Conservation (phyloP, 2,329 filamentous ascomycete species). For the Botrytis fabae region DNA sequence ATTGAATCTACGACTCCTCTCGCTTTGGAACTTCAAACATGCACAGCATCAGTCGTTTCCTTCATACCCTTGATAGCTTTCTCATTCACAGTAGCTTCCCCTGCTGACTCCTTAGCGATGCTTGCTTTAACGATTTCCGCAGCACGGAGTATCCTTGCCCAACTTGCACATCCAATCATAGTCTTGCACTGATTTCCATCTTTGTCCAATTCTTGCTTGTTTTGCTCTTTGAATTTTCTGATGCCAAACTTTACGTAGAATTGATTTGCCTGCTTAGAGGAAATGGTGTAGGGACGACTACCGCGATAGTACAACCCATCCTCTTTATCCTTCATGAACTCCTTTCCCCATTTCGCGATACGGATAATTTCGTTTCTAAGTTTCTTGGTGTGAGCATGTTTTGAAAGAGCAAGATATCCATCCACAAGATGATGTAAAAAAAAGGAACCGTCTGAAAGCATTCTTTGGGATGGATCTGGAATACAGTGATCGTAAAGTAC, state of each 20-base stretch:
- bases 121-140: slow-evolving; percentile 19
- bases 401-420: slow-evolving; percentile 27
- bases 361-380: slow-evolving; percentile 24
- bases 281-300: slow-evolving; percentile 29
- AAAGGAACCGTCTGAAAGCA: slow-evolving; percentile 32
- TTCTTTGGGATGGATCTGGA: slow-evolving; percentile 18
- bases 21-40: neutral
- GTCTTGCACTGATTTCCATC: slow-evolving; percentile 32
- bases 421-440: slow-evolving; percentile 33
- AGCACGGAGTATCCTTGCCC: slow-evolving; percentile 27
- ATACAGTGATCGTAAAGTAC: slow-evolving; percentile 28
- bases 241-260: slow-evolving; percentile 28
- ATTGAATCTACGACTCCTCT: neutral
- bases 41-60: neutral
- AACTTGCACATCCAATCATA: slow-evolving; percentile 30
- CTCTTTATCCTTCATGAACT: slow-evolving; percentile 28
- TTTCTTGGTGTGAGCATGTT: slow-evolving; percentile 15
- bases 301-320: slow-evolving; percentile 31
- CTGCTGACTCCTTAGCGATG: neutral
- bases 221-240: slow-evolving; percentile 23
- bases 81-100: neutral
- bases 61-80: neutral
- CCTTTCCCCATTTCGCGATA: slow-evolving; percentile 29
- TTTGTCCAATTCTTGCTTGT: slow-evolving; percentile 30
- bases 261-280: slow-evolving; percentile 22